Conservation (phyloP, 2,329 filamentous ascomycete genomes). For the Huntiella decipiens region DNA sequence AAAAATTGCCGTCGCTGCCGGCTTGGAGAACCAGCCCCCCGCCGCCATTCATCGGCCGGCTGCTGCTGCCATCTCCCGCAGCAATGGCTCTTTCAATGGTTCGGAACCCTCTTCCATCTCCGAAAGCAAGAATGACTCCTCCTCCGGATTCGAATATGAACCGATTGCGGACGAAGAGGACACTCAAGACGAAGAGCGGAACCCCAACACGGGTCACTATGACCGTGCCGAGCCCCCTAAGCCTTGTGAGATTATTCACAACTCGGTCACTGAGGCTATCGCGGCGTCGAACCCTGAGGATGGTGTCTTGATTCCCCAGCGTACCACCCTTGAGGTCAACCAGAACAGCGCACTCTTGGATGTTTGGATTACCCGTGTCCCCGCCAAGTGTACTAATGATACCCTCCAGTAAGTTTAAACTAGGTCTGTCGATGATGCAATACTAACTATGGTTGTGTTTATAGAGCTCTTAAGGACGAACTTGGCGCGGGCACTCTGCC, state of each 20-base stretch:
- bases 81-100: neutral
- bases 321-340: slow-evolving; percentile 43
- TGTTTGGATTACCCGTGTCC: slow-evolving; percentile 53
- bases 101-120: neutral
- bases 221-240: slow-evolving; percentile 11
- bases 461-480: slow-evolving; percentile 11
- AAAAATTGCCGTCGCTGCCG: neutral
- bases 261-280: slow-evolving; percentile 21
- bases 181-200: slow-evolving; percentile 9
- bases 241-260: slow-evolving; percentile 15
- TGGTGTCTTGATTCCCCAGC: slow-evolving; percentile 40
- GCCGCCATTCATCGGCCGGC: neutral
- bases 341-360: slow-evolving; percentile 39
- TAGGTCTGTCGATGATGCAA: neutral
- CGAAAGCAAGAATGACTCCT: neutral
- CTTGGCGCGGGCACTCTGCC: slow-evolving; percentile 36
- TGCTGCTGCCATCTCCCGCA: neutral
- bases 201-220: slow-evolving; percentile 10
- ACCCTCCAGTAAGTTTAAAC: slow-evolving; percentile 9
- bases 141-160: slow-evolving; percentile 3
- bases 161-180: slow-evolving; percentile 9
- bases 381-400: slow-evolving; percentile 47
- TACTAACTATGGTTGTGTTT: neutral
- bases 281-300: slow-evolving; percentile 20
- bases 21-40: neutral